These are phyloP conservation scores for Fusarium nelsonii DNA, from an alignment of 2,329 filamentous ascomycete genomes.

Conservation along the genomic window DNA sequence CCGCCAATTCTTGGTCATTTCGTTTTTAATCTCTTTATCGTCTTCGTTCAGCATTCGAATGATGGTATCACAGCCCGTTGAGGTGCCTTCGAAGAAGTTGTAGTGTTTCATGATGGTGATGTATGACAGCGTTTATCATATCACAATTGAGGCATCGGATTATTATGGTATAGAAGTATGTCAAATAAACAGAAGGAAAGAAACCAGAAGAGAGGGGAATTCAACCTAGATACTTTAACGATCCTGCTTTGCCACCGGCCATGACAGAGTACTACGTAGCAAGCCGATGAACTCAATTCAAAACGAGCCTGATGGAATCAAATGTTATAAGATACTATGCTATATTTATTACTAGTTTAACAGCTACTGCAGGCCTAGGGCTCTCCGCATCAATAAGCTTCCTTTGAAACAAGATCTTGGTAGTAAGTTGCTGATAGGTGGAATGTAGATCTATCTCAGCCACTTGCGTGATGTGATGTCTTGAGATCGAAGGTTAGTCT, in stretches of 20 bases:
- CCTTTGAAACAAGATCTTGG: background rate
- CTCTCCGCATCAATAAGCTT: background rate
- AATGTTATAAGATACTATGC: background rate
- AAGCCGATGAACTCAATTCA: background rate
- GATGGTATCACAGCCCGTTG: slow-evolving; percentile 13
- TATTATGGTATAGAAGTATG: background rate
- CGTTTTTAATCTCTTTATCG: slow-evolving; percentile 3
- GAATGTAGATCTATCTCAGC: background rate
- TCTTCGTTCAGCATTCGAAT: slow-evolving; percentile 22
- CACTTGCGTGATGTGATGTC: background rate
- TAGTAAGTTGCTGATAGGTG: background rate
- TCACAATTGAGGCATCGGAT: too few relatives aligned
- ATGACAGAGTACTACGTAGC: too few relatives aligned
- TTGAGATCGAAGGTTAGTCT: too few relatives aligned
- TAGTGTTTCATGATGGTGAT: background rate
- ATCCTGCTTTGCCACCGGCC: background rate
- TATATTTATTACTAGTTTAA: background rate
- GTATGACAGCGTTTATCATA: background rate
- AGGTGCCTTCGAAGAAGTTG: slow-evolving; percentile 4
- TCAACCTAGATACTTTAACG: background rate
- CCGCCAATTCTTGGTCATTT: slow-evolving; percentile 23
- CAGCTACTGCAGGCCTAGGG: background rate
- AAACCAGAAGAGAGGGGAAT: background rate
- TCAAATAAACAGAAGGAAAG: background rate
- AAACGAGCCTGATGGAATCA: background rate